A percentile compares a stretch with the other conserved stretches of the same genome.
phyloP scores from a whole-genome alignment of 2,329 filamentous ascomycete genomes.

The Ophiocordyceps camponoti-floridani region DNA sequence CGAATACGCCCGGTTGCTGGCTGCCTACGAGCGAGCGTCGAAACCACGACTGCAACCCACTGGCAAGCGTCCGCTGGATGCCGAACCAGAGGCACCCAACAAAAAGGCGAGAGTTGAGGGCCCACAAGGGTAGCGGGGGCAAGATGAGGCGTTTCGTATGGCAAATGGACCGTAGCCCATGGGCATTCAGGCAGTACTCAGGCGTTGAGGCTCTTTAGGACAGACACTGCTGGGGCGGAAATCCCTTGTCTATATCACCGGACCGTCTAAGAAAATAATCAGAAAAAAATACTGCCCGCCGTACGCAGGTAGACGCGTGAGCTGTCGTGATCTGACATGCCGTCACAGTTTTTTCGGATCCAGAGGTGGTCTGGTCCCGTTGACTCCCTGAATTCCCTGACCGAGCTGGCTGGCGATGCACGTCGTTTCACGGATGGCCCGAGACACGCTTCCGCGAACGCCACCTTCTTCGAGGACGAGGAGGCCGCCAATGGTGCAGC shows the following conservation, averaged over 20 bases:
- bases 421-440: conserved; percentile 53
- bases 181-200: neutral
- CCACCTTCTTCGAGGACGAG: conserved; percentile 56
- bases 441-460: conserved; percentile 47
- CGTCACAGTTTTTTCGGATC: neutral
- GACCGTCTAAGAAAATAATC: neutral
- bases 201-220: neutral
- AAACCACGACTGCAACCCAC: conserved; percentile 9
- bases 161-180: neutral
- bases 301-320: neutral
- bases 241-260: neutral
- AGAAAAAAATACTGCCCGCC: neutral
- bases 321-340: neutral
- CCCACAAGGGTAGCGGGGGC: conserved; percentile 5
- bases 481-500: conserved; percentile 60
- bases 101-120: conserved; percentile 29
- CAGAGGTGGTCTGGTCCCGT: conserved; percentile 11
- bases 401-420: conserved; percentile 48
- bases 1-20: conserved; percentile 53
- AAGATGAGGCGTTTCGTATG: neutral
- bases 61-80: conserved; percentile 28
- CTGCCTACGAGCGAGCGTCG: conserved; percentile 21
- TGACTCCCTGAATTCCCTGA: conserved; percentile 18
- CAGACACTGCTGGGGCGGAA: neutral
- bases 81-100: conserved; percentile 9